Evolutionary conservation across 2,329 filamentous ascomycete species (phyloP), one percentile per base, ranked within the genome.

Genomic region (Chaetomiaceae sp.): DNA sequence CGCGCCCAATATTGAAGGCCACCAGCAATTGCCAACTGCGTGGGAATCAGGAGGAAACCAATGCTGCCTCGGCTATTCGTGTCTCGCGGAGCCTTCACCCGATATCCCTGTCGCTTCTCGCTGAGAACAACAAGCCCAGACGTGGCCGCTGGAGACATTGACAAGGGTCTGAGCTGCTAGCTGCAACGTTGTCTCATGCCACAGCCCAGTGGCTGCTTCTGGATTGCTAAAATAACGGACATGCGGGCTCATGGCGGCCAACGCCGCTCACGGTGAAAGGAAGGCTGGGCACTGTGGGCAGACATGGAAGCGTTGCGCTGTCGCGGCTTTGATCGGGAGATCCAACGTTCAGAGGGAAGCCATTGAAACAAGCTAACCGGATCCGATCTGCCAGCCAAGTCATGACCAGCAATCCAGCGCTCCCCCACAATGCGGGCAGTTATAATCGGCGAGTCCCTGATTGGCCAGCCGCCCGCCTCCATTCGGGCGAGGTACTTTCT

Each of bases 401-500:
- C 60, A 63, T 62, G 55, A 55, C 42, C 21, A 42, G n/a, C 32
- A 25, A 37, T 46, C 43, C 33, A 54, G 34, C 50, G 57, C 40
- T 56, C 60, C 59, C 59, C 59, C 59, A 60, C 58, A 57, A 48
- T 55, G 55, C 54, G 54, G 51, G 46, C 45, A 59, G 50, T 44
- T 49, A 58, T 58, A 63, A 63, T 62, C 51, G 53, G 33, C 51
- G 41, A 38, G 25, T 10, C 42, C 32, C 21, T 63, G 56, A 63
- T 63, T 63, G 58, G 61, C 46, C 48, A 16, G 18, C 23, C 6
- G 23, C 32, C 45, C 43, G 52, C 52, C 57, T 64, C 63, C 61
- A 61, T 60, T 56, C 53, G 59, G 53, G 57, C 60, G 60, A 63
- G 59, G 52, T 54, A 56, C 60, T 60, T 60, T 58, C 56, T 63